These are phyloP conservation scores for Penicillium dipodomyicola DNA, from an alignment of 495 filamentous ascomycete genomes.

Conservation along the genomic window DNA sequence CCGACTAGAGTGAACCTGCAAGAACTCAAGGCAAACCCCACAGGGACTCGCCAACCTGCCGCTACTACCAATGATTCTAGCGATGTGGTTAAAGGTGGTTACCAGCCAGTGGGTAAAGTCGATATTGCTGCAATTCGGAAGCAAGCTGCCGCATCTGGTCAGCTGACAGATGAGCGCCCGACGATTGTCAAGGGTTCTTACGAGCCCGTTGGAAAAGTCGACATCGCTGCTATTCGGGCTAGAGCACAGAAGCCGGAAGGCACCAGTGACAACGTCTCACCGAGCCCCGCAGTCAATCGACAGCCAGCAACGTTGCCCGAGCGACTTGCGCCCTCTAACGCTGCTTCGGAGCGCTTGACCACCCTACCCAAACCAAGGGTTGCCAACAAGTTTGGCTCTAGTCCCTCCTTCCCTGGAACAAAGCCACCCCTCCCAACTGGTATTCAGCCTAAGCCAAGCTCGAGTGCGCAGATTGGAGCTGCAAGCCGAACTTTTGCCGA, in stretches of 20 bases:
- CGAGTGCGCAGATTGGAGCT: slow-evolving; percentile 62
- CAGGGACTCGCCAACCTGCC: slow-evolving; percentile 42
- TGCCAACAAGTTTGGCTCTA: slow-evolving; percentile 74
- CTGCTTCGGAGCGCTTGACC: slow-evolving; percentile 76
- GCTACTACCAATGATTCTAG: slow-evolving; percentile 33
- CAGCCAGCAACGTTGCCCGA: slow-evolving; percentile 61
- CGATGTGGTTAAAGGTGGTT: slow-evolving; percentile 82
- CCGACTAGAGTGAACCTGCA: slow-evolving; percentile 91
- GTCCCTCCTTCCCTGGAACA: slow-evolving; percentile 74
- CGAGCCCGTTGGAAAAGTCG: slow-evolving; percentile 89
- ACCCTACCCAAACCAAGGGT: slow-evolving; percentile 91
- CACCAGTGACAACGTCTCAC: slow-evolving; percentile 40
- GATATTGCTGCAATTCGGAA: slow-evolving; percentile 87
- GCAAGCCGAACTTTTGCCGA: slow-evolving; percentile 93
- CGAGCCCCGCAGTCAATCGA: slow-evolving; percentile 38
- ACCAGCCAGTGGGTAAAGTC: slow-evolving; percentile 94
- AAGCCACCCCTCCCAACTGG: slow-evolving; percentile 77
- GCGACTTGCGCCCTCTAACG: slow-evolving; percentile 61
- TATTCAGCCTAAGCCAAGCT: slow-evolving; percentile 51
- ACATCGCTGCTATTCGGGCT: slow-evolving; percentile 88
- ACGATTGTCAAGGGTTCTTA: slow-evolving; percentile 85
- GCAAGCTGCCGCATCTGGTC: slow-evolving; percentile 66
- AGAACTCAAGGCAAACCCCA: slow-evolving; percentile 65
- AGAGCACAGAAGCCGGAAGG: slow-evolving; percentile 64
- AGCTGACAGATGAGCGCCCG: slow-evolving; percentile 68